Conservation (phyloP, 2,329 filamentous ascomycete genomes). For the Scopulariopsis brevicaulis region DNA sequence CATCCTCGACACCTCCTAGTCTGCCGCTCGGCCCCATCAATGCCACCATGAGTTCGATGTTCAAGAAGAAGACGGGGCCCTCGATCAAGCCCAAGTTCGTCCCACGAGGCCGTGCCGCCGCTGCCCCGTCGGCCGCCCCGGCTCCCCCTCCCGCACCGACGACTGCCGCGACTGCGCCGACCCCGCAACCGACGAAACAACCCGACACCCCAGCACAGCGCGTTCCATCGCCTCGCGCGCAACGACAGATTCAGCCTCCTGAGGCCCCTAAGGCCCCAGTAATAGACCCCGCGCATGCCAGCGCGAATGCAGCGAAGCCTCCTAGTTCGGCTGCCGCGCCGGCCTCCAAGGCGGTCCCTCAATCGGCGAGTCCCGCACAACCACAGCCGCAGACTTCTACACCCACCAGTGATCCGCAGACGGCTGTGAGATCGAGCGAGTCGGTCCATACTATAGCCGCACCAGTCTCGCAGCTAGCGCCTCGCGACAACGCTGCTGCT, state of each 20-base stretch:
- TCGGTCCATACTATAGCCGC: neutral
- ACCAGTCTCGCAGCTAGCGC: neutral
- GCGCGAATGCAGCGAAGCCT: neutral
- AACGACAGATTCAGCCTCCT: neutral
- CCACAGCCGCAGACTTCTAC: neutral
- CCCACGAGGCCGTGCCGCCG: constrained; percentile 37
- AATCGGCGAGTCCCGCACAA: neutral
- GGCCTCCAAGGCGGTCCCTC: neutral
- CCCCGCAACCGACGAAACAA: constrained; percentile 1
- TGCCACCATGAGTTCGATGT: constrained; percentile 49
- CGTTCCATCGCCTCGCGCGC: neutral
- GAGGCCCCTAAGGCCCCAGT: neutral
- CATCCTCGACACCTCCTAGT: neutral
- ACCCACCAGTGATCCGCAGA: neutral
- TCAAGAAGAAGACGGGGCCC: constrained; percentile 52
- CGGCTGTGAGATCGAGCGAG: neutral
- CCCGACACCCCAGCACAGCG: neutral
- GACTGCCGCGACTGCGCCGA: constrained; percentile 1
- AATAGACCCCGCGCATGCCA: neutral
- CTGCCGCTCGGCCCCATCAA: neutral
- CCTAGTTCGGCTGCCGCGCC: neutral
- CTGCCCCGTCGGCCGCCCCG: constrained; percentile 18
- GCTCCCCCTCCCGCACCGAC: neutral
- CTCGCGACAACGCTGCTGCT: neutral
- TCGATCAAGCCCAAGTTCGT: constrained; percentile 62